Evolutionary conservation across 352 stramenopile genomes (phyloP).

Genomic region (Phytopythium delawarense): DNA sequence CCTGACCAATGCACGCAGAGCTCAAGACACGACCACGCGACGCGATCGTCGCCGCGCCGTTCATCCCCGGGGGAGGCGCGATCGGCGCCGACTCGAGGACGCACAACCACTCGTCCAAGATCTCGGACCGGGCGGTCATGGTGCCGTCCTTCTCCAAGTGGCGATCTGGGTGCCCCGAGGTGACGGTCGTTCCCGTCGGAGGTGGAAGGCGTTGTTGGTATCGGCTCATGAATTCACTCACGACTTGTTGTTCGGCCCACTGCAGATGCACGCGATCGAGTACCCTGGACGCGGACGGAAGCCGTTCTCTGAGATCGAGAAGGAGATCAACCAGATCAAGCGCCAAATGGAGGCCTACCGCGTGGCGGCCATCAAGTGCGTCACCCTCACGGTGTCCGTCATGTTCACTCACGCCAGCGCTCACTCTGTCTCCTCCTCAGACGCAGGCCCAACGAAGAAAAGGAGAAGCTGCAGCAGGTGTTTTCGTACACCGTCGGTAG

Average conservation of each 20-base stretch:
- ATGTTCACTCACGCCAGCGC: background rate
- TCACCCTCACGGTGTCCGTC: background rate
- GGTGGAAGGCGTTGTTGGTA: background rate
- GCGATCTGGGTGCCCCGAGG: slow-evolving; percentile 26
- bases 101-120: slow-evolving; percentile 38
- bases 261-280: slow-evolving; percentile 65
- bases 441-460: slow-evolving; percentile 64
- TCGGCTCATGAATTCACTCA: too few species aligned
- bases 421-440: background rate
- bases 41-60: slow-evolving; percentile 23
- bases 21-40: slow-evolving; percentile 44
- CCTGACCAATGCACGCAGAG: slow-evolving; percentile 22
- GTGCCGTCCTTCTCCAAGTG: slow-evolving; percentile 30
- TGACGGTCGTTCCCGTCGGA: slow-evolving; percentile 4
- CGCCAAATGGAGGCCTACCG: slow-evolving; percentile 64
- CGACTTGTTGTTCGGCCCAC: background rate
- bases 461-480: slow-evolving; percentile 78
- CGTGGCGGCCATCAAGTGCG: slow-evolving; percentile 44
- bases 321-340: slow-evolving; percentile 71
- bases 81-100: slow-evolving; percentile 41
- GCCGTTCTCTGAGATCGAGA: slow-evolving; percentile 69
- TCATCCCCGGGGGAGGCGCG: slow-evolving; percentile 58
- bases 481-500: slow-evolving; percentile 65
- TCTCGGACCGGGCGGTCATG: slow-evolving; percentile 62
- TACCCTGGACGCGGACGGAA: slow-evolving; percentile 42